Evolutionary conservation across 2,329 filamentous ascomycete species (phyloP).

Genomic region (Helicocarpus griseus): DNA sequence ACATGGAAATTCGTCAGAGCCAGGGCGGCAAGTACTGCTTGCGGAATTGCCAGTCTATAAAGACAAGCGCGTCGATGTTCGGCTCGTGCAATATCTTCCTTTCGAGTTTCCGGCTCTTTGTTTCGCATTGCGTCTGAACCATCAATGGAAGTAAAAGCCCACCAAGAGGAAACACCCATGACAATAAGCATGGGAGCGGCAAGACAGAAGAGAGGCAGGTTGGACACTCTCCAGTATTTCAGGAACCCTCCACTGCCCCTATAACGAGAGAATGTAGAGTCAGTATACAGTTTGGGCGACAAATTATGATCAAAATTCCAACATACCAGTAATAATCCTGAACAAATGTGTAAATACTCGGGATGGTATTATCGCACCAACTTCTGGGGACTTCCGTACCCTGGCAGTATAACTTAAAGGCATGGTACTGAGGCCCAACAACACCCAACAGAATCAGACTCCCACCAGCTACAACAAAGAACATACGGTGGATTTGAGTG

Average conservation of each 20-base stretch:
- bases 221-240: constrained; percentile 79
- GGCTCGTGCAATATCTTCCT: neutral
- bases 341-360: constrained; percentile 86
- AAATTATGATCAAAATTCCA: neutral
- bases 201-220: constrained; percentile 78
- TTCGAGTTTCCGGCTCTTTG: constrained; percentile 7
- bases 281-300: neutral
- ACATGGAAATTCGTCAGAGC: constrained; percentile 79
- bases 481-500: constrained; percentile 42
- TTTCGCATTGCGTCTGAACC: neutral
- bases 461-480: constrained; percentile 56
- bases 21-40: constrained; percentile 60
- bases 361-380: constrained; percentile 67
- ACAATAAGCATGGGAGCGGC: constrained; percentile 67
- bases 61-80: constrained; percentile 20
- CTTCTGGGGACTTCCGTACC: constrained; percentile 37
- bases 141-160: constrained; percentile 29
- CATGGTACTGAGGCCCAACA: constrained; percentile 61
- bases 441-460: constrained; percentile 57
- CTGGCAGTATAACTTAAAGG: constrained; percentile 62
- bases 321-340: constrained; percentile 82
- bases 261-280: neutral
- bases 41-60: constrained; percentile 57
- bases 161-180: constrained; percentile 52
- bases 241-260: constrained; percentile 63